phyloP scores from a whole-genome alignment of 1,284 basidiomycete species.

The Ustilago xerochloae region DNA sequence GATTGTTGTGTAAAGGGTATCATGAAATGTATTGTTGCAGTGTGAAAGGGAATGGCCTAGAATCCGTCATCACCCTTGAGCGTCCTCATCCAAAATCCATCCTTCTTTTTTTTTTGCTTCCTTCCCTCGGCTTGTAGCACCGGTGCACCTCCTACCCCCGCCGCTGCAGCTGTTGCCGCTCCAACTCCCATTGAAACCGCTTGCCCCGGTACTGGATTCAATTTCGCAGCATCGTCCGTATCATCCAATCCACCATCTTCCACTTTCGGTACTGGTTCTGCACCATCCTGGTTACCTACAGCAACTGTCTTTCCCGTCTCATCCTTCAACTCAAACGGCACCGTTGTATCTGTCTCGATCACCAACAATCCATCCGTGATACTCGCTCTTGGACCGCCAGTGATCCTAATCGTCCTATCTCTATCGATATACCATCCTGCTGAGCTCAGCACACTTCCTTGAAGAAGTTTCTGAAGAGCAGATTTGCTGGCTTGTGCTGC shows the following conservation, averaged over 20 bases:
- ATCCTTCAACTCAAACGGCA: slow-evolving; percentile 48
- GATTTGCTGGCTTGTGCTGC: slow-evolving; percentile 47
- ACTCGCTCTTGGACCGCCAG: slow-evolving; percentile 52
- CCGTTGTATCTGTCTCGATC: slow-evolving; percentile 54
- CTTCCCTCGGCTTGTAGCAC: slow-evolving; percentile 29
- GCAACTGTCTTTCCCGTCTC: slow-evolving; percentile 54
- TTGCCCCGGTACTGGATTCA: slow-evolving; percentile 14
- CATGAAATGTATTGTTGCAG: background rate
- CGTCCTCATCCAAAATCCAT: slow-evolving; percentile 40
- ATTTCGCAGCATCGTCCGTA: slow-evolving; percentile 39
- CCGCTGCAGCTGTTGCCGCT: slow-evolving; percentile 22
- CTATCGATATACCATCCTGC: slow-evolving; percentile 59
- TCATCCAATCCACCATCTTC: slow-evolving; percentile 20
- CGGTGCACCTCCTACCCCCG: slow-evolving; percentile 21
- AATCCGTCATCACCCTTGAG: slow-evolving; percentile 39
- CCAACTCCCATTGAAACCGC: slow-evolving; percentile 27
- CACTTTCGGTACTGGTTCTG: slow-evolving; percentile 27
- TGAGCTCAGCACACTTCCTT: slow-evolving; percentile 56
- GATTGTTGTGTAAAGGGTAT: slow-evolving; percentile 17
- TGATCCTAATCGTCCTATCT: slow-evolving; percentile 56
- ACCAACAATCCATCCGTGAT: slow-evolving; percentile 53
- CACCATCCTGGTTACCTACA: slow-evolving; percentile 43
- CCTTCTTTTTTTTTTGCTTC: slow-evolving; percentile 35
- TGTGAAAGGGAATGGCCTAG: background rate
- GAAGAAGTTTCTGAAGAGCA: slow-evolving; percentile 48